Evolutionary conservation across 179 eudicot genomes (phyloP).

Genomic region (Heliamphora pulchella): DNA sequence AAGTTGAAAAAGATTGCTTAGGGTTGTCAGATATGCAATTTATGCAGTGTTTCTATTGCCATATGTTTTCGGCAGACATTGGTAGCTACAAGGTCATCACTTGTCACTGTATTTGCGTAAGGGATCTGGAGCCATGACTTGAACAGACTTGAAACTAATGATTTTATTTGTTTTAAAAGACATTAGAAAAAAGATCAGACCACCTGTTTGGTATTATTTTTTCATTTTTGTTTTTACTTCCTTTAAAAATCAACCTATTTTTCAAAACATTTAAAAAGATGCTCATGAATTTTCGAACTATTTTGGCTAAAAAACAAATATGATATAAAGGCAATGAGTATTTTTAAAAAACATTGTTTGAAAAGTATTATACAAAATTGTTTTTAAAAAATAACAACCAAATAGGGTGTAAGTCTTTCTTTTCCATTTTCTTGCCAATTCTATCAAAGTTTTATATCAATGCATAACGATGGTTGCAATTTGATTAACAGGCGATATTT

Average conservation of each 20-base stretch:
- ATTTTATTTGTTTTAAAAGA: too few species aligned
- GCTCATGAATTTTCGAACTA: too few species aligned
- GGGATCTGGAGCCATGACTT: not conserved
- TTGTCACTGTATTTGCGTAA: too few species aligned
- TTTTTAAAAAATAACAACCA: not conserved
- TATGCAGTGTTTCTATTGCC: not conserved
- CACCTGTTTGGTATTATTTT: too few species aligned
- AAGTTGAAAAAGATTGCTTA: not conserved
- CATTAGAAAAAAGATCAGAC: too few species aligned
- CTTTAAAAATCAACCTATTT: too few species aligned
- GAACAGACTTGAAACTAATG: not conserved
- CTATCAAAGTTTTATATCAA: not conserved
- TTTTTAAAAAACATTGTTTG: too few species aligned
- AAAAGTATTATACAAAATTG: too few species aligned
- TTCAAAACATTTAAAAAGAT: too few species aligned
- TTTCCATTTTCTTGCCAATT: not conserved
- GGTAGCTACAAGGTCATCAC: not conserved
- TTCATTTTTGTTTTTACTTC: too few species aligned
- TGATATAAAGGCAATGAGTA: too few species aligned
- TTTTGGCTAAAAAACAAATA: too few species aligned
- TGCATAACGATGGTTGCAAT: constrained; percentile 7
- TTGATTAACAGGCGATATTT: constrained; percentile 43
- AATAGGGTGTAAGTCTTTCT: not conserved
- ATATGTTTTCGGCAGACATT: not conserved
- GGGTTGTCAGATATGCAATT: not conserved